Evolutionary conservation across 2,329 filamentous ascomycete genomes (phyloP).

Genomic region (Neonectria hederae): DNA sequence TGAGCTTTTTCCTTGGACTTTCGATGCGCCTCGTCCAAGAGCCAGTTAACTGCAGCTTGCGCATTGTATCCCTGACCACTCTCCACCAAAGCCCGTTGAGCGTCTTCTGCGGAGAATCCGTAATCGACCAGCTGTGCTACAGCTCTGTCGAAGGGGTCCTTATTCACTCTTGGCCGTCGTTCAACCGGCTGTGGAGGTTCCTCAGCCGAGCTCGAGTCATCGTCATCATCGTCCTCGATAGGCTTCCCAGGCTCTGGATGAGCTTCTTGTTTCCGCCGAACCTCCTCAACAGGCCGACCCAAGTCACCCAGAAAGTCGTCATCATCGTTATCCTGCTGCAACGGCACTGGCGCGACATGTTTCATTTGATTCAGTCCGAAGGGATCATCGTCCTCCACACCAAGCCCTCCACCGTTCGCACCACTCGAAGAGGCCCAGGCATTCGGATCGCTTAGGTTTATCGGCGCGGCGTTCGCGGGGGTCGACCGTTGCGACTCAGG

Average conservation of each 20-base stretch:
- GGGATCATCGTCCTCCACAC: conserved; percentile 83
- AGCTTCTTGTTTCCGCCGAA: conserved; percentile 59
- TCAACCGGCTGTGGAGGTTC: conserved; percentile 46
- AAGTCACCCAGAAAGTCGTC: conserved; percentile 74
- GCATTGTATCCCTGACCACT: conserved; percentile 83
- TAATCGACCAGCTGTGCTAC: conserved; percentile 93
- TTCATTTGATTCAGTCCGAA: conserved; percentile 80
- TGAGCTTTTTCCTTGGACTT: conserved; percentile 79
- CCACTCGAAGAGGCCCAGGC: conserved; percentile 56
- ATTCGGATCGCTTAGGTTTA: conserved; percentile 63
- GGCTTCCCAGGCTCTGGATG: conserved; percentile 63
- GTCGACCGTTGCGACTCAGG: conserved; percentile 55
- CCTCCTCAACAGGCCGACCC: conserved; percentile 71
- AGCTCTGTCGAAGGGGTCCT: conserved; percentile 72
- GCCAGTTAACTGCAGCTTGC: conserved; percentile 86
- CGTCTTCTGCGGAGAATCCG: conserved; percentile 88
- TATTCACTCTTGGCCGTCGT: conserved; percentile 38
- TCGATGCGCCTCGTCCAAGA: conserved; percentile 89
- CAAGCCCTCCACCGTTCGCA: conserved; percentile 50
- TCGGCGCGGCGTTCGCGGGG: conserved; percentile 53
- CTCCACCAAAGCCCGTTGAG: conserved; percentile 80
- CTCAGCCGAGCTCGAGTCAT: conserved; percentile 57
- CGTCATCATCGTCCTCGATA: conserved; percentile 60
- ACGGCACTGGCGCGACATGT: conserved; percentile 45
- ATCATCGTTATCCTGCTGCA: conserved; percentile 57